These are phyloP conservation scores for Penicillium maclennaniae DNA, from an alignment of 495 filamentous ascomycete genomes.

Conservation along the genomic window DNA sequence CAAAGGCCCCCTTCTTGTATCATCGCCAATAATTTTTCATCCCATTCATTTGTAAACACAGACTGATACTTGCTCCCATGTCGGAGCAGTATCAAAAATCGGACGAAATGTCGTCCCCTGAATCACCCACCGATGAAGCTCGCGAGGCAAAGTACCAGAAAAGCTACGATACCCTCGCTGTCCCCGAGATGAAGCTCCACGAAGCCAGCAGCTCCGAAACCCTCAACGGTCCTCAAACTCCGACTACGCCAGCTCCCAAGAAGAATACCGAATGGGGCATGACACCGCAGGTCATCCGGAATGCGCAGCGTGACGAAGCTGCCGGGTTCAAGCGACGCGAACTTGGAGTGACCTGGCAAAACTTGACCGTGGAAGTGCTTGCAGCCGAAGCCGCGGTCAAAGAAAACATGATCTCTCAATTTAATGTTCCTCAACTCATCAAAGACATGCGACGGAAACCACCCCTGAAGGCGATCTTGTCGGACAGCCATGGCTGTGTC, in stretches of 20 bases:
- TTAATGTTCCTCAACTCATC: slow-evolving; percentile 44
- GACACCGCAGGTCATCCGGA: slow-evolving; percentile 39
- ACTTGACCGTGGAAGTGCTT: slow-evolving; percentile 39
- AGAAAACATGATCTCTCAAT: slow-evolving; percentile 51
- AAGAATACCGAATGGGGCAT: slow-evolving; percentile 36
- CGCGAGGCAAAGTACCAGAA: not conserved
- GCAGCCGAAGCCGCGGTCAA: slow-evolving; percentile 45
- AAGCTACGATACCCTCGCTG: slow-evolving; percentile 7
- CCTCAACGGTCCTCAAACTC: slow-evolving; percentile 1
- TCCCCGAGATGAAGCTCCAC: slow-evolving; percentile 11
- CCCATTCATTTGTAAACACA: not conserved
- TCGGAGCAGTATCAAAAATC: slow-evolving; percentile 8
- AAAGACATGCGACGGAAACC: slow-evolving; percentile 33
- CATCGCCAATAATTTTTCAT: not conserved
- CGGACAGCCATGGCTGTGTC: slow-evolving; percentile 45
- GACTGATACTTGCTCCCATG: not conserved
- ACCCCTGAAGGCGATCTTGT: slow-evolving; percentile 30
- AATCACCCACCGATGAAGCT: slow-evolving; percentile 1
- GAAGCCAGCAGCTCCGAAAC: slow-evolving; percentile 15
- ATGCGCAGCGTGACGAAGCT: slow-evolving; percentile 38
- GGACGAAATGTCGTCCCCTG: slow-evolving; percentile 3
- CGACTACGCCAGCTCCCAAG: slow-evolving; percentile 6
- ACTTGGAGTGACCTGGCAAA: slow-evolving; percentile 54
- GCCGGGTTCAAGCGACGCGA: slow-evolving; percentile 43
- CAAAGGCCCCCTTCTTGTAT: not conserved